Conservation (phyloP, 108 stramenopile species). For the Thalassiosira profunda region DNA sequence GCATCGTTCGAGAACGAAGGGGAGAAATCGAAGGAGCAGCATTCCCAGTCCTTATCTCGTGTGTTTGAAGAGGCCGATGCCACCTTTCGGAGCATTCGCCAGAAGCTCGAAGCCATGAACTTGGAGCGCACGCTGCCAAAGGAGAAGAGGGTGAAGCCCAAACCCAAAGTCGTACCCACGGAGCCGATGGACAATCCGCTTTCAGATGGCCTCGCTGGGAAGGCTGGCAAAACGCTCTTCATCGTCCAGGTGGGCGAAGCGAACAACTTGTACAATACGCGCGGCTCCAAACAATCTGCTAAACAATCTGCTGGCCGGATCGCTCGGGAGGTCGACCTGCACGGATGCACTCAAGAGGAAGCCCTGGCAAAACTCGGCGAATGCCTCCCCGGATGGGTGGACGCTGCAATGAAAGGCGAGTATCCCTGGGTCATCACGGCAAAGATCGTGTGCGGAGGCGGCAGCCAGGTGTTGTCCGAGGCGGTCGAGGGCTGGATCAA, state of each 20-base stretch:
- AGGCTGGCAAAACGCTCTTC: slow-evolving; percentile 17
- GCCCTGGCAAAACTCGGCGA: slow-evolving; percentile 3
- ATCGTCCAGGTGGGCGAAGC: slow-evolving; percentile 5
- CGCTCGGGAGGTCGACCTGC: not conserved
- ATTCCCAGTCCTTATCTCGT: too few species aligned
- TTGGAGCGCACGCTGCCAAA: too few species aligned
- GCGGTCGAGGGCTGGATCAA: slow-evolving; percentile 19
- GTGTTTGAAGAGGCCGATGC: too few species aligned
- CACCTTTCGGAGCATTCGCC: too few species aligned
- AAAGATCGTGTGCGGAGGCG: slow-evolving; percentile 20
- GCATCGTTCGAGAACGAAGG: too few species aligned
- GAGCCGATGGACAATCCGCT: too few species aligned
- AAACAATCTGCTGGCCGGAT: too few species aligned
- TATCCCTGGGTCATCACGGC: slow-evolving; percentile 21
- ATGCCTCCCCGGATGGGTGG: not conserved
- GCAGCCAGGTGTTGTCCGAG: slow-evolving; percentile 23
- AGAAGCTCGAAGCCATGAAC: too few species aligned
- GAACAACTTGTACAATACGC: slow-evolving; percentile 17
- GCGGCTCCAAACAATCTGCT: too few species aligned
- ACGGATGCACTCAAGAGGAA: slow-evolving; percentile 16
- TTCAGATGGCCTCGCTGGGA: slow-evolving; percentile 14
- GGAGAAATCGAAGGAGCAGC: too few species aligned
- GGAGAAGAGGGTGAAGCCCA: too few species aligned
- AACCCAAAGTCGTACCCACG: too few species aligned
- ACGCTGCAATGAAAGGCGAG: slow-evolving; percentile 17